Percentiles rank a stretch among this genome's conserved stretches.
phyloP scores from a whole-genome alignment of 108 stramenopile genomes.

The Nannochloropsis oceanica region DNA sequence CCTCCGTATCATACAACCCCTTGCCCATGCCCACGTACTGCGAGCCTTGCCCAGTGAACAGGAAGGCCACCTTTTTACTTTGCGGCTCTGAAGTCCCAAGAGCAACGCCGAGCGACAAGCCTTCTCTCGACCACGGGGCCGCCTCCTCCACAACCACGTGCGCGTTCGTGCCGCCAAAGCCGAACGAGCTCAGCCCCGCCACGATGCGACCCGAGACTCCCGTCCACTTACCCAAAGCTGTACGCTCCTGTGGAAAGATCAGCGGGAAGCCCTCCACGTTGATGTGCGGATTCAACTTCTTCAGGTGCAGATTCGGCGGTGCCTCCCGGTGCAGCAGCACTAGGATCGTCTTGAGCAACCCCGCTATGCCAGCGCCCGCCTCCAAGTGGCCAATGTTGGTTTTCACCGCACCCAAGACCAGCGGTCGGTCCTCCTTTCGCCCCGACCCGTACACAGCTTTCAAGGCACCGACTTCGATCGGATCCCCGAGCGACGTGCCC shows the following conservation, averaged over 20 bases:
- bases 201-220: neutral
- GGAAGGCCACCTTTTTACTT: conserved; percentile 19
- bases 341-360: conserved; percentile 33
- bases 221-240: neutral
- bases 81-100: neutral
- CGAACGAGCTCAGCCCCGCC: conserved; percentile 37
- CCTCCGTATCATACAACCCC: conserved; percentile 19
- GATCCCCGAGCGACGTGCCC: conserved; percentile 42
- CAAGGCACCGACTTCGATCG: conserved; percentile 37
- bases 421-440: conserved; percentile 11
- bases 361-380: conserved; percentile 37
- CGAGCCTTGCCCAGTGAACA: conserved; percentile 40
- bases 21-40: conserved; percentile 33
- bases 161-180: conserved; percentile 41
- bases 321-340: conserved; percentile 20
- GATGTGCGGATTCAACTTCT: conserved; percentile 24
- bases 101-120: neutral
- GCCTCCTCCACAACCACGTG: conserved; percentile 24
- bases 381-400: conserved; percentile 43
- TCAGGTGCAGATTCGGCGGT: conserved; percentile 30
- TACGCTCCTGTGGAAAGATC: neutral
- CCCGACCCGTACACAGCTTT: conserved; percentile 20
- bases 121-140: neutral
- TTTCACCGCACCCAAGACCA: conserved; percentile 38
- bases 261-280: conserved; percentile 18